Conservation (phyloP, 192 early-diverging fungal genomes). For the Coemansia sp. region DNA sequence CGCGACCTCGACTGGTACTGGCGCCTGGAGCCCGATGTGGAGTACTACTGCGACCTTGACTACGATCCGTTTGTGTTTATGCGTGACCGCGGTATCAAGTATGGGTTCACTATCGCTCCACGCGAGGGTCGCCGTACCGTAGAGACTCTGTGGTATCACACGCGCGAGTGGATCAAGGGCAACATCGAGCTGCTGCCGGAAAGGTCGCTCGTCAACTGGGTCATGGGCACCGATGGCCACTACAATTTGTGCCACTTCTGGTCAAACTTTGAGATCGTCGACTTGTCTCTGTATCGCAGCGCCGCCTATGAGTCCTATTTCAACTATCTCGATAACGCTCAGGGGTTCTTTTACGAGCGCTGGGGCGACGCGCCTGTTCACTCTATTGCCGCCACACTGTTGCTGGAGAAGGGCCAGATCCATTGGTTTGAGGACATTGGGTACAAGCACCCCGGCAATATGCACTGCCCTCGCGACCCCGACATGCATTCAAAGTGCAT, state of each 20-base stretch:
- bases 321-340: conserved; percentile 56
- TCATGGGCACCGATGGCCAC: conserved; percentile 56
- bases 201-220: conserved; percentile 45
- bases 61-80: conserved; percentile 74
- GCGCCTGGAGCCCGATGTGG: conserved; percentile 71
- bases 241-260: conserved; percentile 78
- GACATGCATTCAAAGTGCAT: conserved; percentile 47
- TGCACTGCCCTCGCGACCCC: conserved; percentile 67
- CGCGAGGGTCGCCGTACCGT: conserved; percentile 61
- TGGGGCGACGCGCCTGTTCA: conserved; percentile 67
- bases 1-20: conserved; percentile 67
- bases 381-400: conserved; percentile 62
- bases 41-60: conserved; percentile 70
- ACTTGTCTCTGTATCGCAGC: conserved; percentile 57
- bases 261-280: conserved; percentile 76
- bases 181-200: conserved; percentile 37
- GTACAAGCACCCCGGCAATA: conserved; percentile 64
- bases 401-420: conserved; percentile 60
- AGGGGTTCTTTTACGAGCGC: conserved; percentile 68
- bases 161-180: conserved; percentile 52
- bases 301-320: conserved; percentile 60
- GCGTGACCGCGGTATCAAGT: conserved; percentile 64
- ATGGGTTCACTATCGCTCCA: conserved; percentile 69
- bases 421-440: conserved; percentile 78
- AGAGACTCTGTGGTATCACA: conserved; percentile 62